A percentile compares a stretch with the other conserved stretches of the same genome.
phyloP scores from a whole-genome alignment of 352 stramenopile species.

The Pythium coloratum region DNA sequence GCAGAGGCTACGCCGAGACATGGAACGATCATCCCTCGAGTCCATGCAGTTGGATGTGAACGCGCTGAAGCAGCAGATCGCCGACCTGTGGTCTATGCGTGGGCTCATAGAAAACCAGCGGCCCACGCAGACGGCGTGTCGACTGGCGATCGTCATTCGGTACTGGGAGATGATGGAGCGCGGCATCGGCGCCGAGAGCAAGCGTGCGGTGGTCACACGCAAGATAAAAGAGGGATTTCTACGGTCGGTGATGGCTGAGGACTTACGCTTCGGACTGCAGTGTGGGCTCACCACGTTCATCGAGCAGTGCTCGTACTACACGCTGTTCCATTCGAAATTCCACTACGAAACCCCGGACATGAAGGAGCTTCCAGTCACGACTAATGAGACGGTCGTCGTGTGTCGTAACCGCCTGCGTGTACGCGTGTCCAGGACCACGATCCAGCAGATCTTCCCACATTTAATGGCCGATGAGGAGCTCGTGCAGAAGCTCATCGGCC shows the following conservation, averaged over 20 bases:
- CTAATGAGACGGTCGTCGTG: not conserved
- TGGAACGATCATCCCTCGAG: slow-evolving; percentile 30
- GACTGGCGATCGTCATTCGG: not conserved
- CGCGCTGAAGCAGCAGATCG: slow-evolving; percentile 34
- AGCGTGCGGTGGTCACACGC: not conserved
- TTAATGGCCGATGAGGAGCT: slow-evolving; percentile 35
- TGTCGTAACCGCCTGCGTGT: slow-evolving; percentile 30
- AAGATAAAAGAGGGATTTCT: slow-evolving; percentile 5
- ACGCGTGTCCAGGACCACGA: slow-evolving; percentile 47
- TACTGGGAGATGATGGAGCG: slow-evolving; percentile 12
- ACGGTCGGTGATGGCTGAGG: not conserved
- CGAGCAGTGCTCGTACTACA: slow-evolving; percentile 12
- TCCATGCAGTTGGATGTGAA: slow-evolving; percentile 33
- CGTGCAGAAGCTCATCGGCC: slow-evolving; percentile 39
- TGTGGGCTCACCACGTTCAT: slow-evolving; percentile 7
- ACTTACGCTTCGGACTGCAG: not conserved
- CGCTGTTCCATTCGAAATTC: slow-evolving; percentile 8
- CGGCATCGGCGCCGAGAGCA: slow-evolving; percentile 4
- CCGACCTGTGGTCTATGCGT: slow-evolving; percentile 25
- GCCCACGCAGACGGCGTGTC: slow-evolving; percentile 9
- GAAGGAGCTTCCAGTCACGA: not conserved
- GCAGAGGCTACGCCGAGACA: slow-evolving; percentile 31
- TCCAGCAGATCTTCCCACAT: slow-evolving; percentile 53
- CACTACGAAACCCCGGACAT: not conserved
- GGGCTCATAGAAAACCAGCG: slow-evolving; percentile 25